Evolutionary conservation across 805 yeast species (phyloP).

Genomic region (Pichia heedii): DNA sequence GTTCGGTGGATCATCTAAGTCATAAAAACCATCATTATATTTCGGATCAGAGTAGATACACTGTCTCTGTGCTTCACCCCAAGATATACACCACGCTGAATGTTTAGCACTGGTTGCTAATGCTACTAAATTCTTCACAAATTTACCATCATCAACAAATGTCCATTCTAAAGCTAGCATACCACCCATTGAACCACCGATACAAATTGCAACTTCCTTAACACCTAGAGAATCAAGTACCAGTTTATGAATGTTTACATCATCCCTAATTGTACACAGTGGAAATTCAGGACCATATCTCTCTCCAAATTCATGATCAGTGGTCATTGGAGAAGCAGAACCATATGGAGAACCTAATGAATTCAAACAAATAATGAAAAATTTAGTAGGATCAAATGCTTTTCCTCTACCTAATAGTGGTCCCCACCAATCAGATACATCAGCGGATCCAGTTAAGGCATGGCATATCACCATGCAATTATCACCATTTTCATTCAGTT

Average conservation of each 20-base stretch:
- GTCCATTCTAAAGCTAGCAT: constrained; percentile 91
- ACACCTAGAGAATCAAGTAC: constrained; percentile 77
- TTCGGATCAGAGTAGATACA: constrained; percentile 93
- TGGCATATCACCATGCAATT: constrained; percentile 90
- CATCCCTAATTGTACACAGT: constrained; percentile 87
- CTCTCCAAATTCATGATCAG: constrained; percentile 61
- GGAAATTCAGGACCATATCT: constrained; percentile 95
- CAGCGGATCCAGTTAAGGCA: constrained; percentile 92
- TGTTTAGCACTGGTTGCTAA: constrained; percentile 92
- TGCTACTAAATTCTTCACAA: constrained; percentile 66
- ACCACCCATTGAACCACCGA: constrained; percentile 99
- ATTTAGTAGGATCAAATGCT: constrained; percentile 86
- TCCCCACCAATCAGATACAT: constrained; percentile 99
- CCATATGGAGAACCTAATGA: constrained; percentile 98
- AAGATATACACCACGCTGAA: constrained; percentile 97
- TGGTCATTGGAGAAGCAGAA: constrained; percentile 81
- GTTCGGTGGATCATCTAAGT: constrained; percentile 67
- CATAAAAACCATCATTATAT: constrained; percentile 83
- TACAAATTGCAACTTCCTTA: constrained; percentile 68
- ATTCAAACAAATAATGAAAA: constrained; percentile 79
- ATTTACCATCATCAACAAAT: constrained; percentile 48
- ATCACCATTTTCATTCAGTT: constrained; percentile 54
- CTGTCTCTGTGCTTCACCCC: constrained; percentile 98
- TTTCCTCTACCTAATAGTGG: constrained; percentile 77
- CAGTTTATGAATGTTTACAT: constrained; percentile 66